Base-by-base conservation (phyloP, 345 rosid species). In the Odontarrhena argentea region DNA sequence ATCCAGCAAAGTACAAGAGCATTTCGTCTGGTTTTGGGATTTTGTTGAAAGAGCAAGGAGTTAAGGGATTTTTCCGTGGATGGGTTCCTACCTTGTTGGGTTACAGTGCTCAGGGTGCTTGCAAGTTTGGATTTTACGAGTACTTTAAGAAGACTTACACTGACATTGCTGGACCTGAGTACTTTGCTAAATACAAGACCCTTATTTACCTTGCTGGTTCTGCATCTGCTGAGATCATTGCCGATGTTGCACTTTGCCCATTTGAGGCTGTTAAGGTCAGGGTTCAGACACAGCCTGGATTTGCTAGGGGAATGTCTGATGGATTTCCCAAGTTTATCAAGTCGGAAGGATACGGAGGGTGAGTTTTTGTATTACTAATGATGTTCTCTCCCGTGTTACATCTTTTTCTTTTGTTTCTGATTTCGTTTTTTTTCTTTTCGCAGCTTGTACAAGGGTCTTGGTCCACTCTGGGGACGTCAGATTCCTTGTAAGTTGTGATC, bases 281-380 rank as follows among this genome's bases (percentile, higher is more conserved):
- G 32, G 98, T 95, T 67, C 98, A 95, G 81, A 95, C 99, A 48
- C 99, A 95, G 82, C 99, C 97, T 68, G 99, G 99, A 30, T 95
- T 95, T 65, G 98, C 99, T 6, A 83, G 96, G 73, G 99, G 99
- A 48, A 22, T 95, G 70, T 45, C 83, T n/a, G 99, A 95, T 83
- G 98, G 99, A 26, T 68, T 95, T 34, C 99, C 98, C 58, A 95
- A 89, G 83, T 89, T 91, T 71, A 71, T 95, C 60, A 91, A 57
- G 85, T 81, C 99, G 3, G 99, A 95, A 80, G 98, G 98, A 3
- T 72, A 65, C 48, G 76, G 79, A 59, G 99, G 99, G 99, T 91
- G 87, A 65, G 87, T 68, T 65, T 65, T 65, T 53, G n/a, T 4
- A 38, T 14, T 18, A 0, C 34, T 10, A 67, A 5, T 53, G 63